phyloP scores from a whole-genome alignment of 140 eudicot genomes.

The Oenanthe javanica region DNA sequence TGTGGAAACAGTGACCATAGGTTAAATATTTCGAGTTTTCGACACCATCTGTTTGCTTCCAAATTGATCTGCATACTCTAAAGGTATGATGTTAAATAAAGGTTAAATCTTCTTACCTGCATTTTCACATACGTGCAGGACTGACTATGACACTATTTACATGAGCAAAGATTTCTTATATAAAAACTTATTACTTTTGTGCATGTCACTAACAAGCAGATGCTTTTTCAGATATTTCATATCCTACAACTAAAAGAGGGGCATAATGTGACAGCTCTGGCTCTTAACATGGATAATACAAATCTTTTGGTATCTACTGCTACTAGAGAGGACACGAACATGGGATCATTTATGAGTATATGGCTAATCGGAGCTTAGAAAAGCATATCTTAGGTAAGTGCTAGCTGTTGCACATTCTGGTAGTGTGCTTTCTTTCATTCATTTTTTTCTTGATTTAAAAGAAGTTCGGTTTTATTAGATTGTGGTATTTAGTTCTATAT shows the following conservation, averaged over 20 bases:
- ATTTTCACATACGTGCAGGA: not conserved
- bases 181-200: not conserved
- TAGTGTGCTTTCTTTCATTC: no score
- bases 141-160: not conserved
- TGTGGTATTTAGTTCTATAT: no score
- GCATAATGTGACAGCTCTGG: conserved; percentile 67
- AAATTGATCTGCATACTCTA: conserved; percentile 56
- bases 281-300: conserved; percentile 83
- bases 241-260: conserved; percentile 57
- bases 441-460: no score
- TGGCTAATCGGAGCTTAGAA: no score
- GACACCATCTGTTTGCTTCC: conserved; percentile 76
- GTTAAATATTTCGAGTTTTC: conserved; percentile 29
- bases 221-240: conserved; percentile 64
- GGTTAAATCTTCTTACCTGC: not conserved
- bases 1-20: conserved; percentile 3
- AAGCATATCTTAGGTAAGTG: no score
- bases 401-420: no score
- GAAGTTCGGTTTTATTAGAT: no score
- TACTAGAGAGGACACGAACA: conserved; percentile 35
- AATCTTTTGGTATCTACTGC: conserved; percentile 93
- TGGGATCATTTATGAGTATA: no score
- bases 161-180: not conserved
- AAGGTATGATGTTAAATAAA: conserved; percentile 35
- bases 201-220: conserved; percentile 12